Evolutionary conservation across 139 green algal species (phyloP).

Genomic region (Chlamydomonas sp.): DNA sequence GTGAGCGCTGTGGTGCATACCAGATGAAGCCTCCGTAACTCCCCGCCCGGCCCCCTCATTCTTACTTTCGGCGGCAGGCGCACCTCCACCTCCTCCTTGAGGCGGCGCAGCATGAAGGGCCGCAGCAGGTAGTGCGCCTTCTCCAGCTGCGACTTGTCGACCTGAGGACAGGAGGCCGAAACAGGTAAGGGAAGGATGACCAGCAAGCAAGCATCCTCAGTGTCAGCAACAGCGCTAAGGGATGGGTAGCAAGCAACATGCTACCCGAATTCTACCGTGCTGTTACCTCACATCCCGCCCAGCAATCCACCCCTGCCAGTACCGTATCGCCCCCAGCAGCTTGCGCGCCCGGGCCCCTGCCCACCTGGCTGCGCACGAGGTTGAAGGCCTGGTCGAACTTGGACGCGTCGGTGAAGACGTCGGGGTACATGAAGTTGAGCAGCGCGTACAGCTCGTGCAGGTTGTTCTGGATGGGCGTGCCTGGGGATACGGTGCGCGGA

Average conservation of each 20-base stretch:
- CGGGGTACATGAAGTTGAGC: slow-evolving; percentile 79
- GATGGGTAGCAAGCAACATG: no score
- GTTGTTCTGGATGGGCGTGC: slow-evolving; percentile 84
- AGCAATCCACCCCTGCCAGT: no score
- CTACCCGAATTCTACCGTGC: no score
- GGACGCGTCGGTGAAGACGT: slow-evolving; percentile 74
- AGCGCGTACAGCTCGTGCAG: slow-evolving; percentile 84
- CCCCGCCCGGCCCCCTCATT: no score
- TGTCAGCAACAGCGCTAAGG: neutral
- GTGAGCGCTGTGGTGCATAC: no score
- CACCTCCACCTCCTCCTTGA: slow-evolving; percentile 75
- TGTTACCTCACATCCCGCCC: no score
- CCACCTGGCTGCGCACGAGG: slow-evolving; percentile 60
- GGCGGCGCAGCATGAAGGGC: slow-evolving; percentile 83
- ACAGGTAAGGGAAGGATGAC: no score
- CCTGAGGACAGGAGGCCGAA: slow-evolving; percentile 24
- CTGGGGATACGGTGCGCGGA: slow-evolving; percentile 2
- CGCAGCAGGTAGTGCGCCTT: slow-evolving; percentile 73
- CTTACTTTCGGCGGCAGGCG: slow-evolving; percentile 59
- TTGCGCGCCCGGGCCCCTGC: neutral
- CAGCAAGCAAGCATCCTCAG: neutral
- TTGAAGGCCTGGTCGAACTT: slow-evolving; percentile 89
- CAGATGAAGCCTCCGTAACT: no score
- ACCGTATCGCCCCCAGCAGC: neutral
- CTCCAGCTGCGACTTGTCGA: slow-evolving; percentile 67